Evolutionary conservation across 768 basidiomycete genomes (phyloP).

Genomic region (Tubosaeta sp.): DNA sequence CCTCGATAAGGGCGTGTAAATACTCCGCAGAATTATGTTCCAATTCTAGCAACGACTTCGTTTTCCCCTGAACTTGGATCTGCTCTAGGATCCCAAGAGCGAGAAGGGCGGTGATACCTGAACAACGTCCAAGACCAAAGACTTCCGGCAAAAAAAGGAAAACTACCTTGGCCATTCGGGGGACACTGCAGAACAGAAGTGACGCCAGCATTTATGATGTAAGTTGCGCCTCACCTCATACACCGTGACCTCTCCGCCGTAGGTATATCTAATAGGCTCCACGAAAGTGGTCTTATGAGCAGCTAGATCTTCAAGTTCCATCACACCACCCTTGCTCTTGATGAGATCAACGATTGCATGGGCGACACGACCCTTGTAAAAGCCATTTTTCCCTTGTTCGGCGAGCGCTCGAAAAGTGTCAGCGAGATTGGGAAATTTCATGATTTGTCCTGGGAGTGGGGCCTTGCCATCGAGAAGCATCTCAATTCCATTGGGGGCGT

Average conservation of each 20-base stretch:
- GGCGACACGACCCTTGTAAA: conserved; percentile 89
- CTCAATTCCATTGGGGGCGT: conserved; percentile 76
- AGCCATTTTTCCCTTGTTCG: conserved; percentile 82
- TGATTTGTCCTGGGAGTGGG: conserved; percentile 81
- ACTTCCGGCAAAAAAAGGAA: neutral
- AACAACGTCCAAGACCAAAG: neutral
- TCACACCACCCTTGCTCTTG: conserved; percentile 82
- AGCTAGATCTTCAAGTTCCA: conserved; percentile 94
- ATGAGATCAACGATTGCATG: conserved; percentile 86
- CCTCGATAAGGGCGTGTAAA: conserved; percentile 82
- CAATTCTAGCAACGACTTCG: conserved; percentile 66
- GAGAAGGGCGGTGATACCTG: conserved; percentile 86
- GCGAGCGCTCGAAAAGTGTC: conserved; percentile 78
- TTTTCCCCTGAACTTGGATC: conserved; percentile 70
- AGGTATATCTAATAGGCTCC: conserved; percentile 90
- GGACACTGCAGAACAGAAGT: conserved; percentile 58
- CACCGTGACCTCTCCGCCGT: conserved; percentile 77
- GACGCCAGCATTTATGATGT: neutral
- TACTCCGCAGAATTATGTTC: conserved; percentile 92
- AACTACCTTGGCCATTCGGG: conserved; percentile 86
- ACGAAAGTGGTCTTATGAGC: conserved; percentile 74
- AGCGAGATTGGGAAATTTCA: conserved; percentile 77
- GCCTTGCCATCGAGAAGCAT: conserved; percentile 85
- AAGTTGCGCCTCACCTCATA: conserved; percentile 65
- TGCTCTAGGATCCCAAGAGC: conserved; percentile 91